phyloP scores from a whole-genome alignment of 2,329 filamentous ascomycete species.

The Claviceps sp. region DNA sequence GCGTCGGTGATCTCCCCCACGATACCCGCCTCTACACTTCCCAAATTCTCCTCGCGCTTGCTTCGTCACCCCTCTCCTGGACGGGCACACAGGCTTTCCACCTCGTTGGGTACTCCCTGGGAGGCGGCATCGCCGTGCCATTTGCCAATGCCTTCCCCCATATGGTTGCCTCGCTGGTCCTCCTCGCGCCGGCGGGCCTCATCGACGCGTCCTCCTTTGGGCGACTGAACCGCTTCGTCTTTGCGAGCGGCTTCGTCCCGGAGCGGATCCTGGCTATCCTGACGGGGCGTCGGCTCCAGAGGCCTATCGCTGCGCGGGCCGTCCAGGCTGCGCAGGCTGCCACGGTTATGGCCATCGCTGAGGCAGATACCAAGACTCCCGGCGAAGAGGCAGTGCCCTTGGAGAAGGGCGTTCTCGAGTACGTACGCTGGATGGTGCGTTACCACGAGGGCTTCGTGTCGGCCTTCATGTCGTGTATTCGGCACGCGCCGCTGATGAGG shows the following conservation, averaged over 20 bases:
- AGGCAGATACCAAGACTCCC: constrained; percentile 19
- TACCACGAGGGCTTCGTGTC: constrained; percentile 45
- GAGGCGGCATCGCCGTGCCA: constrained; percentile 62
- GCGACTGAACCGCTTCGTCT: constrained; percentile 33
- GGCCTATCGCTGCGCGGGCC: constrained; percentile 32
- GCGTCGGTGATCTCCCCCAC: constrained; percentile 52
- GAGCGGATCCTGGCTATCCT: constrained; percentile 34
- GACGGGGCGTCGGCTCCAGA: constrained; percentile 33
- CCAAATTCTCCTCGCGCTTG: constrained; percentile 57
- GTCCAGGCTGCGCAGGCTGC: constrained; percentile 7
- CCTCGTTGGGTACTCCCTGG: constrained; percentile 69
- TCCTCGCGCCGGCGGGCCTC: constrained; percentile 69
- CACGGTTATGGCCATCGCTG: constrained; percentile 19
- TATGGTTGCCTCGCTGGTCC: constrained; percentile 54
- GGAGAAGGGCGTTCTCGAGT: constrained; percentile 32
- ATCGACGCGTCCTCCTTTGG: constrained; percentile 45
- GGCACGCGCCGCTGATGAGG: constrained; percentile 37
- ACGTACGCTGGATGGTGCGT: constrained; percentile 44
- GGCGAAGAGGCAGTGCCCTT: constrained; percentile 19
- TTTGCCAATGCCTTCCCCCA: constrained; percentile 62
- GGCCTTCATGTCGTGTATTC: constrained; percentile 45
- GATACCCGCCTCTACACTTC: constrained; percentile 60
- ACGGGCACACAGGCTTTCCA: constrained; percentile 44
- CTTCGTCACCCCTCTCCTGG: constrained; percentile 58
- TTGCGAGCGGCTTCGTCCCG: constrained; percentile 41